Evolutionary conservation across 495 filamentous ascomycete genomes (phyloP).

Genomic region (Aeminium ludgeri): DNA sequence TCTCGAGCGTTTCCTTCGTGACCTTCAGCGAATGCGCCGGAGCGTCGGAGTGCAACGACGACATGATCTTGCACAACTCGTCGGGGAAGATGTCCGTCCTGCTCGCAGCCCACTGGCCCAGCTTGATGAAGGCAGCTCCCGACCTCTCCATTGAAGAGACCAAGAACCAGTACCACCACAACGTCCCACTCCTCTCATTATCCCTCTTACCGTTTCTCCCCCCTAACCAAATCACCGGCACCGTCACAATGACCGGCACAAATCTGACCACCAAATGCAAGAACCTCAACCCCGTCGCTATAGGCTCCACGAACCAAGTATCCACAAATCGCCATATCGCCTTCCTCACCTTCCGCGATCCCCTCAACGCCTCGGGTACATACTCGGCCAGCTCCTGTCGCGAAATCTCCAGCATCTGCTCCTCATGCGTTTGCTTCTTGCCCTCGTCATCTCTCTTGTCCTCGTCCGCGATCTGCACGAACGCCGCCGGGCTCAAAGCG

Average conservation of each 20-base stretch:
- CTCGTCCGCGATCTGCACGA: constrained; percentile 54
- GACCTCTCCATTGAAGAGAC: constrained; percentile 83
- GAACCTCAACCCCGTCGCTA: constrained; percentile 76
- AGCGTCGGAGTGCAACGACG: constrained; percentile 82
- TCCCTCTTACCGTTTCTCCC: constrained; percentile 37
- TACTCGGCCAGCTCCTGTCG: constrained; percentile 54
- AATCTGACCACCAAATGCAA: constrained; percentile 77
- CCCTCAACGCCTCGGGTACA: constrained; percentile 41
- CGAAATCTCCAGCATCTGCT: constrained; percentile 71
- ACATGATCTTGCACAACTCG: constrained; percentile 85
- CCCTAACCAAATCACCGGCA: constrained; percentile 73
- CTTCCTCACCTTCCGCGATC: constrained; percentile 36
- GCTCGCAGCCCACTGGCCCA: constrained; percentile 98
- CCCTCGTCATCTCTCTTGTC: constrained; percentile 24
- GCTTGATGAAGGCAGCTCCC: constrained; percentile 95
- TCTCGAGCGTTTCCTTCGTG: constrained; percentile 61
- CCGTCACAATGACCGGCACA: constrained; percentile 64
- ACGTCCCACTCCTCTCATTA: constrained; percentile 56
- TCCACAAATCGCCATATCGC: constrained; percentile 47
- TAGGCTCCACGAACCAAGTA: constrained; percentile 61
- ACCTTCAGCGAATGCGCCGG: constrained; percentile 72
- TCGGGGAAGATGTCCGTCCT: constrained; percentile 94
- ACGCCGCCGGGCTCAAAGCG: constrained; percentile 45
- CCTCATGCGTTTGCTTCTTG: constrained; percentile 54
- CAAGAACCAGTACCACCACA: constrained; percentile 93